Evolutionary conservation across 1,284 basidiomycete genomes (phyloP), one percentile per base, ranked within the genome.

Genomic region (Acaromyces ingoldii): DNA sequence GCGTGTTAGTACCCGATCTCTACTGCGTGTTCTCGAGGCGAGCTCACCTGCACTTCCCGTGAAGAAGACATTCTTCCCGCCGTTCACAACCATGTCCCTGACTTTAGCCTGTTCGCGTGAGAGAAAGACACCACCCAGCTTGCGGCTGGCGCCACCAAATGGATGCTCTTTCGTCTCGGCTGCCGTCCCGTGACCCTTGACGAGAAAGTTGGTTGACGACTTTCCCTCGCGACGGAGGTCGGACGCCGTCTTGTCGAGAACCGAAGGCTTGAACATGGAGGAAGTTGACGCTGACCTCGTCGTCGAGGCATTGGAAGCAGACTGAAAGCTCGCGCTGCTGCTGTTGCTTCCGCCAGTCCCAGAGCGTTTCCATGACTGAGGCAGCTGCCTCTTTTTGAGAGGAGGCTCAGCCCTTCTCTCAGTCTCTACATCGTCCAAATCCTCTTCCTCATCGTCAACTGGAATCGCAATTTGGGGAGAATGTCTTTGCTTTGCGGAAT

Each of bases 51-150:
- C 93, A 78, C 88, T 91, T 22, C 95, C 93, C 0, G 93, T 98
- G 77, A 96, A 98, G 72, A 98, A 98, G n/a, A 97, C 74, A 65
- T 84, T 93, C 49, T 85, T 78, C 28, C 58, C 58, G 15, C 65
- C 58, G 19, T 70, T 58, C 6, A 72, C 62, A 6, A 74, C 74
- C 49, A 64, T 58, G 4, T 68, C 55, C 7, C 72, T 60, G 19
- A 76, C 67, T 25, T 54, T 55, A 29, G 62, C 59, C 55, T 76
- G 74, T 57, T 76, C 71, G 15, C 41, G 37, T 7, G 69, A 66
- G 36, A 61, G 52, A 54, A 58, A 73, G 3, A 66, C 56, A 5
- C 48, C 38, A 28, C 41, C 43, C 19, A 51, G 38, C 10, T 38
- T 37, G 19, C 33, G 22, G 9, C 39, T 31, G 19, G 19, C 39